phyloP scores from a whole-genome alignment of 352 stramenopile genomes.

The Phytophthora nicotianae region DNA sequence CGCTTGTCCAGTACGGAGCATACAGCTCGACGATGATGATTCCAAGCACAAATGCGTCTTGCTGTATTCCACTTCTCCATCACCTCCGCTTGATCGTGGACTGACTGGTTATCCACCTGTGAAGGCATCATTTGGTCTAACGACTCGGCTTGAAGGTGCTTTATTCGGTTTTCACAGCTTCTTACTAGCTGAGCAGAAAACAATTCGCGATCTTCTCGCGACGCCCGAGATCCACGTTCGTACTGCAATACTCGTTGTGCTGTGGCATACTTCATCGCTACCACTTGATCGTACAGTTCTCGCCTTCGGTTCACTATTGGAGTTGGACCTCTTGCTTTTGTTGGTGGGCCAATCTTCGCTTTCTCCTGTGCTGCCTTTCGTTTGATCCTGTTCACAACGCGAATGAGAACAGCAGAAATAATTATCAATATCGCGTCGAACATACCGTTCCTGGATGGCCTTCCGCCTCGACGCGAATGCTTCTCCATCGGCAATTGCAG shows the following conservation, averaged over 20 bases:
- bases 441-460: conserved; percentile 39
- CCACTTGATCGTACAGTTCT: conserved; percentile 53
- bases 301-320: conserved; percentile 27
- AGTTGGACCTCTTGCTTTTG: not conserved
- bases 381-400: conserved; percentile 28
- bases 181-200: conserved; percentile 29
- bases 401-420: not conserved
- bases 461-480: conserved; percentile 32
- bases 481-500: conserved; percentile 18
- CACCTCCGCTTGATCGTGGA: not conserved
- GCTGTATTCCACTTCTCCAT: conserved; percentile 25
- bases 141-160: conserved; percentile 35
- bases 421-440: not conserved
- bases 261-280: conserved; percentile 37
- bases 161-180: conserved; percentile 55
- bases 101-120: conserved; percentile 13
- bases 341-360: conserved; percentile 7
- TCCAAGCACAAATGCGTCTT: conserved; percentile 44
- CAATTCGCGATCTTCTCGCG: conserved; percentile 21
- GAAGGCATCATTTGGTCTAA: conserved; percentile 19
- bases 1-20: conserved; percentile 37
- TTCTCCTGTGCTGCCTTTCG: conserved; percentile 28
- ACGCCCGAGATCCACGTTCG: conserved; percentile 15
- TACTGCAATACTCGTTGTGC: conserved; percentile 26
- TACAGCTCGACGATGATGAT: conserved; percentile 41